Evolutionary conservation across 2,329 filamentous ascomycete species (phyloP).

Genomic region (Simplicillium sp.): DNA sequence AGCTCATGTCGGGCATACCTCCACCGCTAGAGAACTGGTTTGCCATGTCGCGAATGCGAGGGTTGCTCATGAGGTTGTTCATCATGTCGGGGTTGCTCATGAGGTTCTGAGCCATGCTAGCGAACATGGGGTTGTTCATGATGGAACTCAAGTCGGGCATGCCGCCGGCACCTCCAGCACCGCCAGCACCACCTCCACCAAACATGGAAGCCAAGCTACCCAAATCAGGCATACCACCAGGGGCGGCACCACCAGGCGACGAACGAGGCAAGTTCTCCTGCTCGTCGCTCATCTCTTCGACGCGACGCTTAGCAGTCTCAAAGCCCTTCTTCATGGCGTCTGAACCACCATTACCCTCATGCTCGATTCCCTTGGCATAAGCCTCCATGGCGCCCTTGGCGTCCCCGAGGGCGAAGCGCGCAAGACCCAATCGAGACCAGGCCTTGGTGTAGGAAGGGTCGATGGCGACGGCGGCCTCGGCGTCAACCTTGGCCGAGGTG

Average conservation of each 20-base stretch:
- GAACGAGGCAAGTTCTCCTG: slow-evolving; percentile 30
- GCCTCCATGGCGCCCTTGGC: slow-evolving; percentile 89
- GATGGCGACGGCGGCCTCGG: slow-evolving; percentile 77
- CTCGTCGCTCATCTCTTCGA: slow-evolving; percentile 64
- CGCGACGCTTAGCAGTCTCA: slow-evolving; percentile 82
- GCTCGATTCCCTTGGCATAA: slow-evolving; percentile 84
- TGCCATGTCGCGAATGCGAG: slow-evolving; percentile 78
- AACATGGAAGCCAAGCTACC: slow-evolving; percentile 63
- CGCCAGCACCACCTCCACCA: slow-evolving; percentile 50
- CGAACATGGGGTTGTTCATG: slow-evolving; percentile 98
- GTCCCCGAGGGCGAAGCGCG: slow-evolving; percentile 84
- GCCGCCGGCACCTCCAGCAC: slow-evolving; percentile 56
- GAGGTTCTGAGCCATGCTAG: slow-evolving; percentile 90
- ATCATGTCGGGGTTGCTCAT: slow-evolving; percentile 96
- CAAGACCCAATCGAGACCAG: slow-evolving; percentile 88
- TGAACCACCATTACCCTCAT: slow-evolving; percentile 87
- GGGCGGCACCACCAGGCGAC: slow-evolving; percentile 41
- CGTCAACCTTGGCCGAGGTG: slow-evolving; percentile 73
- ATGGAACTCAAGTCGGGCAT: slow-evolving; percentile 83
- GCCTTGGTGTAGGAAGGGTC: slow-evolving; percentile 96
- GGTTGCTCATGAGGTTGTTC: slow-evolving; percentile 90
- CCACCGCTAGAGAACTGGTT: slow-evolving; percentile 66
- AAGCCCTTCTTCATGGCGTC: slow-evolving; percentile 97
- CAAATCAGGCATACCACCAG: slow-evolving; percentile 63
- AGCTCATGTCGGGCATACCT: slow-evolving; percentile 80